These are phyloP conservation scores for Tritrichomonas musculus DNA, from an alignment of 208 protist species.

Conservation along the genomic window DNA sequence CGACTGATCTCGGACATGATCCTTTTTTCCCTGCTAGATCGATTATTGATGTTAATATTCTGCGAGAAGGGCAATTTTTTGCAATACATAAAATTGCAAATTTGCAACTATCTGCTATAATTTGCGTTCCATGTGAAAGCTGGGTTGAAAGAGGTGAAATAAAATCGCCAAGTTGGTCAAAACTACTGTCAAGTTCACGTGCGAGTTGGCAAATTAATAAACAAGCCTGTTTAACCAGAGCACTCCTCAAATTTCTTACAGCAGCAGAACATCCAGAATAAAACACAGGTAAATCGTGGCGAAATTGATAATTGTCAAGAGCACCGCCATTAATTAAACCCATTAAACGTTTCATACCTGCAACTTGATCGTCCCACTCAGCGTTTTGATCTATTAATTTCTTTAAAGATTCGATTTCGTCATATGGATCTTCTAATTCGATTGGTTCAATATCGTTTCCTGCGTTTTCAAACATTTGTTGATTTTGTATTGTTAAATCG, in stretches of 20 bases:
- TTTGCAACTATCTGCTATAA: constrained; percentile 22
- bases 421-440: not conserved
- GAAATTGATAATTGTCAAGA: not conserved
- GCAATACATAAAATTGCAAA: not conserved
- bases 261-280: not conserved
- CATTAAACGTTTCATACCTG: not conserved
- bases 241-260: not conserved
- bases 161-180: not conserved
- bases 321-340: not conserved
- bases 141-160: not conserved
- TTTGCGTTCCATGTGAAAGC: not conserved
- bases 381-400: not conserved
- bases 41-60: not conserved
- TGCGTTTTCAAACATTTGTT: not conserved
- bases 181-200: not conserved
- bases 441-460: not conserved
- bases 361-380: constrained; percentile 18
- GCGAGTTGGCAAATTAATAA: not conserved
- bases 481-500: too few relatives aligned
- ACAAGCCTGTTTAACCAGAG: not conserved
- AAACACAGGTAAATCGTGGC: not conserved
- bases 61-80: not conserved
- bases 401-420: not conserved
- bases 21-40: not conserved
- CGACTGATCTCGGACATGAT: not conserved